A percentile compares a stretch with the other conserved stretches of the same genome.
phyloP scores from a whole-genome alignment of 1,284 basidiomycete genomes.

The Microbotryum intermedium region DNA sequence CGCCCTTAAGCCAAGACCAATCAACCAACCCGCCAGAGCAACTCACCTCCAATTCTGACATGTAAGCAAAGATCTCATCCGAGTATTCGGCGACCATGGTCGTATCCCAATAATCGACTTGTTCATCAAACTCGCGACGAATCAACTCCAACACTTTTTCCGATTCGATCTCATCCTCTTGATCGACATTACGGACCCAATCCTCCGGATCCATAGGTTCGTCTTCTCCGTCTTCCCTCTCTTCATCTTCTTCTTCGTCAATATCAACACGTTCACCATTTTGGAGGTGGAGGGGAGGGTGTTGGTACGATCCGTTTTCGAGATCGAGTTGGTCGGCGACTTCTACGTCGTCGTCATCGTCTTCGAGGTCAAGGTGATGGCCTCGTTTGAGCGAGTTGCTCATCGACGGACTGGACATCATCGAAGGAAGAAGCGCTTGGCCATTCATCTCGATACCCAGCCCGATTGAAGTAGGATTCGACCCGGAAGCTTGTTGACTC shows the following conservation, averaged over 20 bases:
- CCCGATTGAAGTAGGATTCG: not conserved
- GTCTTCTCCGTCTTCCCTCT: slow-evolving; percentile 2
- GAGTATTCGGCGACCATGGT: slow-evolving; percentile 98
- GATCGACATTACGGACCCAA: slow-evolving; percentile 17
- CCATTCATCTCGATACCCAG: not conserved
- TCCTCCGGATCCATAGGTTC: slow-evolving; percentile 19
- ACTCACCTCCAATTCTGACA: slow-evolving; percentile 76
- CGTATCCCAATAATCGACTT: slow-evolving; percentile 77
- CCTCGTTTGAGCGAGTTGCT: slow-evolving; percentile 11
- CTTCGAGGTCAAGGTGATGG: slow-evolving; percentile 40
- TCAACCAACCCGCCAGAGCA: slow-evolving; percentile 17
- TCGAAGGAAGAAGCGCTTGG: not conserved
- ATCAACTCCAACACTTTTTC: slow-evolving; percentile 36
- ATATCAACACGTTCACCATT: too few species aligned
- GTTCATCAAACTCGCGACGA: slow-evolving; percentile 41
- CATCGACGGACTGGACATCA: not conserved
- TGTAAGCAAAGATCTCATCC: slow-evolving; percentile 94
- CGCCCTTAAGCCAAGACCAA: not conserved
- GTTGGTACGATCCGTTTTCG: slow-evolving; percentile 29
- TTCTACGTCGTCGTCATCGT: slow-evolving; percentile 43
- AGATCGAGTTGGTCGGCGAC: slow-evolving; percentile 39
- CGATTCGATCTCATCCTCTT: slow-evolving; percentile 19
- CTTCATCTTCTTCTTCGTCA: slow-evolving; percentile 1
- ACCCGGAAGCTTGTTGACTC: not conserved
- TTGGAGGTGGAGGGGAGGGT: too few species aligned